A percentile compares a stretch with the other conserved stretches of the same genome.
Evolutionary conservation across 768 basidiomycete genomes (phyloP).

Genomic region (Mycena indigotica): DNA sequence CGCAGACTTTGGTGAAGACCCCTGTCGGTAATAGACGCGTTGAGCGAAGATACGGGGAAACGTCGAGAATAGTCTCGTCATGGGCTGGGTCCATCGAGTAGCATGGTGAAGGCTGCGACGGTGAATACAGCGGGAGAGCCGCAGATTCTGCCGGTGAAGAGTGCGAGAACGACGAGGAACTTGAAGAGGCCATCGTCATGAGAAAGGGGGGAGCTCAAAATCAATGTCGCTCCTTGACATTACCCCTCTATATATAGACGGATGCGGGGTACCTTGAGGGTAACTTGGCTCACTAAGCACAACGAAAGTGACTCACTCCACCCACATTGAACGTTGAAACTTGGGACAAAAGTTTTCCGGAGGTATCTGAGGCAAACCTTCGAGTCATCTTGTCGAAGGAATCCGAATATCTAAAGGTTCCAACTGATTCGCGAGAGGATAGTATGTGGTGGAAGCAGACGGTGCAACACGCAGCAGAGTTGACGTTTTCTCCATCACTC

Average conservation of each 20-base stretch:
- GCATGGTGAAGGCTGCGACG: conserved; percentile 10
- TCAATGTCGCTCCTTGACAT: too few species aligned
- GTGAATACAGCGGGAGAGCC: conserved; percentile 8
- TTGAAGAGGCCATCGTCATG: not conserved
- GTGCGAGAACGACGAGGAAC: not conserved
- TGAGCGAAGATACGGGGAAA: conserved; percentile 2
- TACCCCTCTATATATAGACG: not conserved
- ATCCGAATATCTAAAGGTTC: too few species aligned
- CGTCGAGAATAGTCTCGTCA: conserved; percentile 17
- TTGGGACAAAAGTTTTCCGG: not conserved
- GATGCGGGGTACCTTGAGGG: not conserved
- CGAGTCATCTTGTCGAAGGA: too few species aligned
- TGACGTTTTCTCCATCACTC: too few species aligned
- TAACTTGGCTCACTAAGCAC: not conserved
- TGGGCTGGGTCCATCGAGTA: conserved; percentile 17
- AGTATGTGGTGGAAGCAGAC: too few species aligned
- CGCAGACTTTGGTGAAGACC: conserved; percentile 10
- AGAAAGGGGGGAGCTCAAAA: not conserved
- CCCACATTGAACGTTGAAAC: too few species aligned
- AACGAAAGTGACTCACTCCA: not conserved
- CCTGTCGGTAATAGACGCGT: conserved; percentile 9
- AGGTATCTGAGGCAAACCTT: too few species aligned
- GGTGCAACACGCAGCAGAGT: too few species aligned
- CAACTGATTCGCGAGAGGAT: too few species aligned
- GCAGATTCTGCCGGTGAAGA: not conserved